Percentiles rank a stretch among this genome's conserved stretches.
Evolutionary conservation across 805 yeast species (phyloP).

Genomic region (Candida wancherniae): DNA sequence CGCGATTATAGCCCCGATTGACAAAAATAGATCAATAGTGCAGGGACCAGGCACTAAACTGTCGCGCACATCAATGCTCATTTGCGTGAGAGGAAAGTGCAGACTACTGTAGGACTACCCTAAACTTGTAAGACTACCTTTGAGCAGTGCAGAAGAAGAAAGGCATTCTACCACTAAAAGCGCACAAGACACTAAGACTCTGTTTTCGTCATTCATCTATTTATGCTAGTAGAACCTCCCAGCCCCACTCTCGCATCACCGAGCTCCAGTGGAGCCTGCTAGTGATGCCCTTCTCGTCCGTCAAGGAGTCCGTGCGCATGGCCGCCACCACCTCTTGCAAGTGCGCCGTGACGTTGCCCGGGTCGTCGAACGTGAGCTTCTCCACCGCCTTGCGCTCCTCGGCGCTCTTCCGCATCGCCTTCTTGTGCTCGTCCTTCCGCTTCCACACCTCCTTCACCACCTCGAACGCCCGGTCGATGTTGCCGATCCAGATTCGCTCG

Average conservation of each 20-base stretch:
- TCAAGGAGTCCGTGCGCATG: slow-evolving; percentile 27
- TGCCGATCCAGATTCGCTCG: slow-evolving; percentile 59
- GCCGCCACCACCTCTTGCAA: slow-evolving; percentile 40
- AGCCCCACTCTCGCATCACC: slow-evolving; percentile 71
- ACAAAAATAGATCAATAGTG: no score
- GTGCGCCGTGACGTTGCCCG: slow-evolving; percentile 22
- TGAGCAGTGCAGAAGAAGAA: no score
- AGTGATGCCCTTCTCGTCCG: slow-evolving; percentile 36
- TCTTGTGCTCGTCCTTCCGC: slow-evolving; percentile 45
- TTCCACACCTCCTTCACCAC: slow-evolving; percentile 72
- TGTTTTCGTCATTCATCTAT: no score
- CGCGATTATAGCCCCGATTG: no score
- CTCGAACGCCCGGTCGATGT: slow-evolving; percentile 59
- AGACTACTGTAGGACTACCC: no score
- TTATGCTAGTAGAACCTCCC: slow-evolving; percentile 55
- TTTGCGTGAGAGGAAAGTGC: no score
- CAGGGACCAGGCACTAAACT: no score
- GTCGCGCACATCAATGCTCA: no score
- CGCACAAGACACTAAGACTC: no score
- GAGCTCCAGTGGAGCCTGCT: slow-evolving; percentile 62
- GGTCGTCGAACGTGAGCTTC: slow-evolving; percentile 12
- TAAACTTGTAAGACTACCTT: no score
- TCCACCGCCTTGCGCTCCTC: slow-evolving; percentile 10
- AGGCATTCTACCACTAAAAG: no score
- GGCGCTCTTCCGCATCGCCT: slow-evolving; percentile 20